These are phyloP conservation scores for Lentinula detonsa DNA, from an alignment of 768 basidiomycete species.

Conservation along the genomic window DNA sequence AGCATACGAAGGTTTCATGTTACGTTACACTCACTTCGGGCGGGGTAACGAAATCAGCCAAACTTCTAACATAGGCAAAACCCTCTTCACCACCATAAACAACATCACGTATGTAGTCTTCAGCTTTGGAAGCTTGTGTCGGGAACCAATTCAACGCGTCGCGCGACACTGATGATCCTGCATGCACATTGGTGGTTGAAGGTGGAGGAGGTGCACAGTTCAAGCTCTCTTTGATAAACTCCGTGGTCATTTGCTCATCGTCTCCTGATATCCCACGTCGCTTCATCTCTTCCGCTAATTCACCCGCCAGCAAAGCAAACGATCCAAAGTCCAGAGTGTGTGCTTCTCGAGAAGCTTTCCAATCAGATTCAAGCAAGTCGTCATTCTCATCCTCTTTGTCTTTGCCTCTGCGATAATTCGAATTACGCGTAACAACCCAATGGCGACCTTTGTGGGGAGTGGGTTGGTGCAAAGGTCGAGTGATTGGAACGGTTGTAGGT, in stretches of 20 bases:
- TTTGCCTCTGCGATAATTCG: slow-evolving; percentile 41
- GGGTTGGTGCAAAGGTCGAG: slow-evolving; percentile 10
- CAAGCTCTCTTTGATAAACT: slow-evolving; percentile 32
- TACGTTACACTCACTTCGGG: slow-evolving; percentile 19
- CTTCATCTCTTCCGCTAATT: slow-evolving; percentile 38
- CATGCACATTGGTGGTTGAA: slow-evolving; percentile 11
- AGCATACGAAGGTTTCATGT: slow-evolving; percentile 4
- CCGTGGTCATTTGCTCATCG: slow-evolving; percentile 26
- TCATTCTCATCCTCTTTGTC: slow-evolving; percentile 47
- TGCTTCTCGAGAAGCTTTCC: slow-evolving; percentile 47
- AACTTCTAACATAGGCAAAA: slow-evolving; percentile 66
- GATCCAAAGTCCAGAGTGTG: slow-evolving; percentile 58
- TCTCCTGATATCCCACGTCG: slow-evolving; percentile 22
- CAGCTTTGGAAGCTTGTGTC: slow-evolving; percentile 44
- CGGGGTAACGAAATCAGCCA: slow-evolving; percentile 61
- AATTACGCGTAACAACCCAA: slow-evolving; percentile 55
- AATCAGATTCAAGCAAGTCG: slow-evolving; percentile 27
- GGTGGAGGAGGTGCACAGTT: slow-evolving; percentile 18
- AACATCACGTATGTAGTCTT: slow-evolving; percentile 64
- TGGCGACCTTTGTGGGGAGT: slow-evolving; percentile 39
- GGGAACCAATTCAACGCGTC: slow-evolving; percentile 40
- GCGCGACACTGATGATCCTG: slow-evolving; percentile 5
- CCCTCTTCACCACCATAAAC: slow-evolving; percentile 80
- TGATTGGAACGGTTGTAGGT: slow-evolving; percentile 20
- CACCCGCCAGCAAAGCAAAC: slow-evolving; percentile 47